Percentiles rank a stretch among this genome's conserved stretches.
Evolutionary conservation across 768 basidiomycete genomes (phyloP).

Genomic region (Tricholoma terreum): DNA sequence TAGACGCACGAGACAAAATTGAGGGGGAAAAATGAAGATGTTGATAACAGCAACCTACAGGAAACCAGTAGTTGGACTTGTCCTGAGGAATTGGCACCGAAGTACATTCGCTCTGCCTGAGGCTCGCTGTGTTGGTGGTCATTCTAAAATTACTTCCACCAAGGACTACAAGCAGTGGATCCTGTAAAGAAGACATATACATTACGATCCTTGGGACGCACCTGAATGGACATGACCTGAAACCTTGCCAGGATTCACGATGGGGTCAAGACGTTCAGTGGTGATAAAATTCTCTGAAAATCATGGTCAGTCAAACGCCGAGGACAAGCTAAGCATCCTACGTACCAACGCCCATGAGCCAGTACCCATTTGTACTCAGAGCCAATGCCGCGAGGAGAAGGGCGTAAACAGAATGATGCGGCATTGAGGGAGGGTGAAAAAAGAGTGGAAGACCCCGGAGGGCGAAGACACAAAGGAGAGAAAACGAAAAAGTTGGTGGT

Average conservation of each 20-base stretch:
- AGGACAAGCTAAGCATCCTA: neutral
- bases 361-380: constrained; percentile 37
- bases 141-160: constrained; percentile 53
- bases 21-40: constrained; percentile 6
- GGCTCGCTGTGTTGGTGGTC: constrained; percentile 35
- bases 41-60: constrained; percentile 28
- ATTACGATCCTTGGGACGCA: constrained; percentile 14
- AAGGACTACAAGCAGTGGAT: constrained; percentile 31
- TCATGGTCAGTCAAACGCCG: neutral
- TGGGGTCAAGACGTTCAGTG: constrained; percentile 48
- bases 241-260: constrained; percentile 44
- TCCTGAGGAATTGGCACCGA: constrained; percentile 53
- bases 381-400: constrained; percentile 28
- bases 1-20: constrained; percentile 11
- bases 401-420: constrained; percentile 25
- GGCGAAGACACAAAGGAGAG: constrained; percentile 13
- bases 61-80: constrained; percentile 53
- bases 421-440: constrained; percentile 21
- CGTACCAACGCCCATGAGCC: constrained; percentile 44
- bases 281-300: constrained; percentile 40
- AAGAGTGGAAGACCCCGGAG: constrained; percentile 24
- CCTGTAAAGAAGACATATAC: too few species aligned
- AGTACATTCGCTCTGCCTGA: constrained; percentile 48
- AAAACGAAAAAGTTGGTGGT: constrained; percentile 19
- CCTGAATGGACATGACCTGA: constrained; percentile 48